These are phyloP conservation scores for Nepenthes mirabilis DNA, from an alignment of 148 eudicot species.

Conservation along the genomic window DNA sequence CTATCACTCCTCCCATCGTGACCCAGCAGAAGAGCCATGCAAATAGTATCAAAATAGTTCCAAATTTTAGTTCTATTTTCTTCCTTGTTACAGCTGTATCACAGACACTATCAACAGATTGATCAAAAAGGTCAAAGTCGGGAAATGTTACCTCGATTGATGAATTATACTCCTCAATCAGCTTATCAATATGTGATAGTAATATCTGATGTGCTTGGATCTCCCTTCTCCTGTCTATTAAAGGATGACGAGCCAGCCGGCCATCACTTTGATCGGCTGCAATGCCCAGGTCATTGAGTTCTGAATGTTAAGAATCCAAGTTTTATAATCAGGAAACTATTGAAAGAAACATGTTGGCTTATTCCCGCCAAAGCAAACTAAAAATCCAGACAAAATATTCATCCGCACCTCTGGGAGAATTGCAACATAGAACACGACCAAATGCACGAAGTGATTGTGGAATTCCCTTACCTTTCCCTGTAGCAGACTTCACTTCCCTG, in stretches of 20 bases:
- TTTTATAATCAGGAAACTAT: slow-evolving; percentile 1
- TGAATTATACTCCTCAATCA: slow-evolving; percentile 29
- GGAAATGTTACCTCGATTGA: slow-evolving; percentile 31
- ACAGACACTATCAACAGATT: neutral
- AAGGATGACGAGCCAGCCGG: slow-evolving; percentile 62
- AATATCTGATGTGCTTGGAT: slow-evolving; percentile 60
- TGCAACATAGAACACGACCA: slow-evolving; percentile 56
- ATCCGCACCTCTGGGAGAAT: slow-evolving; percentile 46
- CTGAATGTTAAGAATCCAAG: slow-evolving; percentile 22
- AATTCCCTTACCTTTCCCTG: slow-evolving; percentile 70
- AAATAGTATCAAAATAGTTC: neutral
- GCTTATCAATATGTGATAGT: slow-evolving; percentile 23
- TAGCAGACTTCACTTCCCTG: slow-evolving; percentile 48
- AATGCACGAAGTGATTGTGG: slow-evolving; percentile 83
- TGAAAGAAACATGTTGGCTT: neutral
- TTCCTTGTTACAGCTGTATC: neutral
- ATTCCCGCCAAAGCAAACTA: no score
- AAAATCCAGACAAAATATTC: neutral
- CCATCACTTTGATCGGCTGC: slow-evolving; percentile 66
- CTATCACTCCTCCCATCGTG: no score
- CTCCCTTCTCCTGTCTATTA: slow-evolving; percentile 39
- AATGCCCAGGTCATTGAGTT: slow-evolving; percentile 37
- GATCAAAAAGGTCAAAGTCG: neutral
- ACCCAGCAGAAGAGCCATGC: no score
- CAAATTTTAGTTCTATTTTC: neutral